Percentiles rank a stretch among this genome's conserved stretches.
phyloP scores from a whole-genome alignment of 768 basidiomycete genomes.

The Psilocybe tampanensis region DNA sequence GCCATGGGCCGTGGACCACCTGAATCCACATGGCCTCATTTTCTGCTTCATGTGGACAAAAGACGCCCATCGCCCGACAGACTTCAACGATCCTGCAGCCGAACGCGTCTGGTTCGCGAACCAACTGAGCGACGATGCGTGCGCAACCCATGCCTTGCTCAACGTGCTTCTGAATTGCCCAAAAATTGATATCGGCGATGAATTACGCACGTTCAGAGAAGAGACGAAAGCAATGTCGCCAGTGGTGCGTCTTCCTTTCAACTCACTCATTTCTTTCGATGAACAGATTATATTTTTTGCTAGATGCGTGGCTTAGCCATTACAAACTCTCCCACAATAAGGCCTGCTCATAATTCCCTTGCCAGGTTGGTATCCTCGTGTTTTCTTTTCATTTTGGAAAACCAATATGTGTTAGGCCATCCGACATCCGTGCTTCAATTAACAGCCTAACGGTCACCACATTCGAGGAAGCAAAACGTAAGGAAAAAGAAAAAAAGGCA shows the following conservation, averaged over 20 bases:
- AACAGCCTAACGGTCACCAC: constrained; percentile 48
- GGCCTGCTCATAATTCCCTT: constrained; percentile 58
- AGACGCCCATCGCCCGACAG: constrained; percentile 45
- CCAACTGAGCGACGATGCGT: constrained; percentile 67
- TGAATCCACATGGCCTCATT: constrained; percentile 59
- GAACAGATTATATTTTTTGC: not conserved
- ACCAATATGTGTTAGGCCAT: constrained; percentile 40
- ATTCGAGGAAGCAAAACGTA: constrained; percentile 37
- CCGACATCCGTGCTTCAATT: constrained; percentile 57
- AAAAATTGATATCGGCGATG: constrained; percentile 47
- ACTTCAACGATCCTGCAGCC: constrained; percentile 56
- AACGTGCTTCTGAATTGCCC: constrained; percentile 64
- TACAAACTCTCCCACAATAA: constrained; percentile 55
- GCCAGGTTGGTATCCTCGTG: constrained; percentile 46
- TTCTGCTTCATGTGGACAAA: constrained; percentile 65
- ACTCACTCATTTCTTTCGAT: not conserved
- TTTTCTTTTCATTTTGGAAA: not conserved
- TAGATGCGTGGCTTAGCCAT: constrained; percentile 70
- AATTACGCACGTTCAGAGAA: constrained; percentile 43
- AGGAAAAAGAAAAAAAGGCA: constrained; percentile 29
- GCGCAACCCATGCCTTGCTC: constrained; percentile 62
- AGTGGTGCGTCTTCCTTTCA: constrained; percentile 44
- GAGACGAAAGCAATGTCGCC: constrained; percentile 61
- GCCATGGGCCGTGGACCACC: constrained; percentile 63
- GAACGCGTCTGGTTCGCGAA: constrained; percentile 69